Base-by-base conservation (phyloP, 2,329 filamentous ascomycete genomes). In the Penicillium sp. region DNA sequence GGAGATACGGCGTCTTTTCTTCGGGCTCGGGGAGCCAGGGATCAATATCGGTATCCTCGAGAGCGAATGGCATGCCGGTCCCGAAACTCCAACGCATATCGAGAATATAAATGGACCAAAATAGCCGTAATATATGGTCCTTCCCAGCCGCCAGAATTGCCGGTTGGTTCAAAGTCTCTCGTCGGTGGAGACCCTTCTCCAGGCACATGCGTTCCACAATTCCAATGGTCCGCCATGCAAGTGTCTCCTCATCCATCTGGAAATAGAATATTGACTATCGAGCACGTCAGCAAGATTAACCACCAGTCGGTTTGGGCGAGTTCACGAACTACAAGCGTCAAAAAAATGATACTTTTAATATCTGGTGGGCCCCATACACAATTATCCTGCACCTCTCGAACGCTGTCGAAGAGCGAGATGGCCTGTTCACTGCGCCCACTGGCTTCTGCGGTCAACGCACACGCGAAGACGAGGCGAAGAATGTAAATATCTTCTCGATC, bases 151-250 rank as follows among this genome's bases (percentile, higher is more conserved):
- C 84, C 53, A 88, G 80, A 8, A 80, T 71, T 29, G 90, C 87
- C 13, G 80, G 78, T 50, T 82, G 83, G 44, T 84, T 77, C 49
- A 95, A 80, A 0, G 87, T 89, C 52, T 90, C 86, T 49, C 84
- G 82, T 24, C 90, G 83, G 71, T 96, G 90, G n/a, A 96, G 80
- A 2, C 91, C 91, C 49, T 92, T 78, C 67, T 91, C 88, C 20
- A 91, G 74, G 54, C 89, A 94, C 68, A 93, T 81, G 15, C 91
- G 83, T 13, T 88, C 84, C 1, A 91, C 89, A 56, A 94, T 84
- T 2, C 92, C 92, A 68, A 95, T 91, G n/a, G 92, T 84, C 10
- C 92, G 84, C 90, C 92, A 97, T 0, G 91, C 89, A 9, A 93
- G 79, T 1, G 87, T 81, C 70, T 97, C 92, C 60, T 96, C 90